phyloP scores from a whole-genome alignment of 1,284 basidiomycete species.

The Wallemia hederae region DNA sequence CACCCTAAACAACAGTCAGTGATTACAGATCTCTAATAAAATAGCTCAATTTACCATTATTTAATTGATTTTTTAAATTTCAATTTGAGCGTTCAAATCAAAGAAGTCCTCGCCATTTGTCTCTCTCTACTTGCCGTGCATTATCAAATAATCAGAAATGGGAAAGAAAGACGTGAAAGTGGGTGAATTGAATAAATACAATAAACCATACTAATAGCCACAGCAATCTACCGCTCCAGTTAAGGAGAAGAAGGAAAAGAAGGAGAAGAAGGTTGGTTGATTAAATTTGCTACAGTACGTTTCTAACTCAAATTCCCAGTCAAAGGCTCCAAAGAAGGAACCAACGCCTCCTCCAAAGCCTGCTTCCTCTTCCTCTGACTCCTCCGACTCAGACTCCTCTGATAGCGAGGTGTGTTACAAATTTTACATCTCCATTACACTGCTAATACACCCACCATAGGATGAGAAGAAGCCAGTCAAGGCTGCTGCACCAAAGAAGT shows the following conservation, averaged over 20 bases:
- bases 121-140: neutral
- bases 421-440: neutral
- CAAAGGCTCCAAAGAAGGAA: neutral
- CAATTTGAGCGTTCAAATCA: neutral
- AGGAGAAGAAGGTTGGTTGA: neutral
- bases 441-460: neutral
- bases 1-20: conserved; percentile 32
- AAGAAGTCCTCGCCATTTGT: too few species aligned
- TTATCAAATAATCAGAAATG: neutral
- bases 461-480: too few species aligned
- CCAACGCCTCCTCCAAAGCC: neutral
- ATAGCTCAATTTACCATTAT: neutral
- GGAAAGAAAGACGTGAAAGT: neutral
- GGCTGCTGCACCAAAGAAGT: too few species aligned
- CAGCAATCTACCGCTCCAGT: neutral
- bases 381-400: neutral
- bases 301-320: neutral
- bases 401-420: neutral
- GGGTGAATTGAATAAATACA: neutral
- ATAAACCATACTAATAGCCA: neutral
- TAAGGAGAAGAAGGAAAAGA: neutral
- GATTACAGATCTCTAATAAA: neutral
- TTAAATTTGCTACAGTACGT: neutral
- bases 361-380: neutral
- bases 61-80: neutral